Conservation (phyloP, 371 early-diverging fungal genomes). For the Vairimorpha necatrix region DNA sequence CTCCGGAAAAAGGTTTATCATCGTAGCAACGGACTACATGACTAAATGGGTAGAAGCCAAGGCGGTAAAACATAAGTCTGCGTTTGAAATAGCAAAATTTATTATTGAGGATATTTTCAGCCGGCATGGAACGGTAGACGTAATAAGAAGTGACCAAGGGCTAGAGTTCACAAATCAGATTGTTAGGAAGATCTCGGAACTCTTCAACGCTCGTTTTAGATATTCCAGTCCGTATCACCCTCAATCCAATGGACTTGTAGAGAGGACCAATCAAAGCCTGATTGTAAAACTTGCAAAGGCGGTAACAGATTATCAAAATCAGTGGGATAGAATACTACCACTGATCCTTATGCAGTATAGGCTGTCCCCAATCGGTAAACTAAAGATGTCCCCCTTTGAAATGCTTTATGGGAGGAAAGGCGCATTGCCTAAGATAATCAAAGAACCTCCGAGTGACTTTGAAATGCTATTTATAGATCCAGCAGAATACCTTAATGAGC, state of each 20-base stretch:
- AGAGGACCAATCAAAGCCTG: slow-evolving; percentile 31
- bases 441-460: neutral
- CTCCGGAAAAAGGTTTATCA: slow-evolving; percentile 61
- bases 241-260: slow-evolving; percentile 11
- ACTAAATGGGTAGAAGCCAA: slow-evolving; percentile 64
- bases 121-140: slow-evolving; percentile 44
- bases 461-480: neutral
- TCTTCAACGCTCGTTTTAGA: neutral
- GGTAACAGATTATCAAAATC: neutral
- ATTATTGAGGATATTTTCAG: slow-evolving; percentile 4
- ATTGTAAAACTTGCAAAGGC: slow-evolving; percentile 21
- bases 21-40: slow-evolving; percentile 64
- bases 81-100: slow-evolving; percentile 56
- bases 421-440: neutral
- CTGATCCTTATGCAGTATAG: neutral
- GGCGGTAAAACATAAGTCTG: slow-evolving; percentile 55
- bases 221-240: slow-evolving; percentile 3
- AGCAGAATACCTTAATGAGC: neutral
- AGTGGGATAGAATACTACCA: slow-evolving; percentile 24
- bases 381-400: slow-evolving; percentile 1
- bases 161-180: slow-evolving; percentile 52
- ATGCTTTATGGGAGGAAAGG: slow-evolving; percentile 13
- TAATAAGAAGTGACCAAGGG: slow-evolving; percentile 62
- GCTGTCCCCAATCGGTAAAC: neutral
- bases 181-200: neutral